Conservation (phyloP, 768 basidiomycete genomes). For the Tulasnella sp. region DNA sequence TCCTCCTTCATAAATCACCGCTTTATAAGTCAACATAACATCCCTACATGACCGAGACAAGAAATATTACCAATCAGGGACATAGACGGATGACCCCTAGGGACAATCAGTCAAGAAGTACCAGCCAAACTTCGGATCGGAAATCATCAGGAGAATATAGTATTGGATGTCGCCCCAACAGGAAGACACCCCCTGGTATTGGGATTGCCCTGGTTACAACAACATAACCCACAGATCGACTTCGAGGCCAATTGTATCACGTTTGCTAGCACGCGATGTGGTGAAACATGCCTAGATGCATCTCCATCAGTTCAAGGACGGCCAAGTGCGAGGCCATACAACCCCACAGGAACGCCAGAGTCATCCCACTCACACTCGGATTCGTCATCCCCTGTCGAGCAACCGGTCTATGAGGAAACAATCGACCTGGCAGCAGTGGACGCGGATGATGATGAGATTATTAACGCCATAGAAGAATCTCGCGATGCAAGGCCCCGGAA, state of each 20-base stretch:
- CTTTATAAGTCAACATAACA: background rate
- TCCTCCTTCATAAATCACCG: background rate
- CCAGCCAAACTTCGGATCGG: no score
- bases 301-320: background rate
- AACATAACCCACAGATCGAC: background rate
- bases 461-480: background rate
- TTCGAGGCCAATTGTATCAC: background rate
- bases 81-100: background rate
- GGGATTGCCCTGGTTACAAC: conserved; percentile 12
- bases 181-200: background rate
- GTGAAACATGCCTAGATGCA: background rate
- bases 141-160: background rate
- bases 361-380: no score
- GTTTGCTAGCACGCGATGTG: background rate
- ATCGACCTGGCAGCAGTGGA: background rate
- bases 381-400: no score
- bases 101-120: background rate
- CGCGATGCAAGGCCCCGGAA: background rate
- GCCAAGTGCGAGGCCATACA: background rate
- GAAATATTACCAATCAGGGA: background rate
- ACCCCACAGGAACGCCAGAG: background rate
- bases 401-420: no score
- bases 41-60: background rate
- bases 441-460: background rate
- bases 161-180: background rate